Percentiles rank a stretch among this genome's conserved stretches.
These are phyloP conservation scores for Dictyostelium purpureum DNA, from an alignment of 78 protist species.

Conservation along the genomic window DNA sequence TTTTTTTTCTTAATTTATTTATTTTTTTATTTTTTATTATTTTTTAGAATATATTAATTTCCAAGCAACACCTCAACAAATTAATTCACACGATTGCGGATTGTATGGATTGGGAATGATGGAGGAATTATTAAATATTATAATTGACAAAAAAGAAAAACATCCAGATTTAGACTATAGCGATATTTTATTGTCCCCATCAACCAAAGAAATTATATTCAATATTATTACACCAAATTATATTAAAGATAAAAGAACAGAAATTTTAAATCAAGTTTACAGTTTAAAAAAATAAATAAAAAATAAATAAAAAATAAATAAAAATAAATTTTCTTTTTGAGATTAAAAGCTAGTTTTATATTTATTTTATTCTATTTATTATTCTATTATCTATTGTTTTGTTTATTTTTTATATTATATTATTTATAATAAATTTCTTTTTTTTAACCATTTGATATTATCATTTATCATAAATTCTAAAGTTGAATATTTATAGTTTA, in stretches of 20 bases:
- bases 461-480: constrained; percentile 11
- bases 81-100: constrained; percentile 65
- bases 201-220: neutral
- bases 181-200: neutral
- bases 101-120: constrained; percentile 18
- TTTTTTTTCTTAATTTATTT: too few relatives aligned
- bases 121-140: constrained; percentile 1
- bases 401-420: too few relatives aligned
- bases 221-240: neutral
- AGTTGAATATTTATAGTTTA: neutral
- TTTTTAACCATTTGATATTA: constrained; percentile 3
- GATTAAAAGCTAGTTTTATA: too few relatives aligned
- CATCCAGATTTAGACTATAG: neutral
- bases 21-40: neutral
- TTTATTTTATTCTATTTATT: too few relatives aligned
- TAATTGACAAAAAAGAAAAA: neutral
- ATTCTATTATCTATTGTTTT: too few relatives aligned
- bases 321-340: too few relatives aligned
- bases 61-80: constrained; percentile 46
- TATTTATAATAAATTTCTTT: neutral
- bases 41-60: neutral
- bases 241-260: constrained; percentile 26
- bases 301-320: neutral
- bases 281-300: neutral
- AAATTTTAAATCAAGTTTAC: neutral